These are phyloP conservation scores for Mortierella claussenii DNA, from an alignment of 192 early-diverging fungal genomes.

Conservation along the genomic window DNA sequence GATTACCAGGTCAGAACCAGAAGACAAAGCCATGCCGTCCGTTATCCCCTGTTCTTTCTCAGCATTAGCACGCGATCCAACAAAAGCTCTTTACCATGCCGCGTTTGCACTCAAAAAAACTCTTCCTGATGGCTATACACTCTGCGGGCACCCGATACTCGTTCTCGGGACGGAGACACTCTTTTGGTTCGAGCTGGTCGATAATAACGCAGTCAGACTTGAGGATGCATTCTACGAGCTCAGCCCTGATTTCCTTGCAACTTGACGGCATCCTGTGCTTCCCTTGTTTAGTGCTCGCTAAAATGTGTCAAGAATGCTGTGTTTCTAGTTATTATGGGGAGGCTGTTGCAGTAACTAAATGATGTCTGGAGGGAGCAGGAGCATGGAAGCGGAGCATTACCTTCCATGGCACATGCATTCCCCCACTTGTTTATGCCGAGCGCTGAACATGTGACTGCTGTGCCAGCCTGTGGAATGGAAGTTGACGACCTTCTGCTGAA, in stretches of 20 bases:
- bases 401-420: too few species aligned
- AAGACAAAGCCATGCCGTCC: too few species aligned
- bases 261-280: slow-evolving; percentile 63
- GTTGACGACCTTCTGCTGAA: too few species aligned
- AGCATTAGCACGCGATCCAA: too few species aligned
- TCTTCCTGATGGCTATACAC: slow-evolving; percentile 63
- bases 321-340: too few species aligned
- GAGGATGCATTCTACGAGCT: slow-evolving; percentile 66
- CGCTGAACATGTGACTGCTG: too few species aligned
- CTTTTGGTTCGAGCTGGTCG: slow-evolving; percentile 57
- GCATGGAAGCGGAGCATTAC: background rate
- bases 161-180: slow-evolving; percentile 65
- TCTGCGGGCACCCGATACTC: slow-evolving; percentile 60
- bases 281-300: too few species aligned
- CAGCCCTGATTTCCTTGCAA: slow-evolving; percentile 66
- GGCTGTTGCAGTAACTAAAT: background rate
- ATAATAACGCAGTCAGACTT: slow-evolving; percentile 65
- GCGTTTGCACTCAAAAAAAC: slow-evolving; percentile 66
- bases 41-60: too few species aligned
- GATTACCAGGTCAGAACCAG: background rate
- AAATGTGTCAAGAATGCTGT: too few species aligned
- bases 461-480: too few species aligned
- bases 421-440: too few species aligned
- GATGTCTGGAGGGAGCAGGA: background rate
- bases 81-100: slow-evolving; percentile 71